Conservation (phyloP, 805 yeast species). For the Ogataea methylovora region DNA sequence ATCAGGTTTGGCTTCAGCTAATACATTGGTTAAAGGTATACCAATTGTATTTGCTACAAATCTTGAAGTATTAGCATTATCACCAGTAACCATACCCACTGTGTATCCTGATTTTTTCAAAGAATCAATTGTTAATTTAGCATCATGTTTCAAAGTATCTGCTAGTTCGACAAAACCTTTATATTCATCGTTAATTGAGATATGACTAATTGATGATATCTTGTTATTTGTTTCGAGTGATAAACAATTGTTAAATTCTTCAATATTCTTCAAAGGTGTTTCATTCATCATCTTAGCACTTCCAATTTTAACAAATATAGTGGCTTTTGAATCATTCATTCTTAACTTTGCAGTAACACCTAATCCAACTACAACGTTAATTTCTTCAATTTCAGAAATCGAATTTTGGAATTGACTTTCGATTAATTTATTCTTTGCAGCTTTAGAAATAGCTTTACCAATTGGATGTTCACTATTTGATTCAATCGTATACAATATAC, state of each 20-base stretch:
- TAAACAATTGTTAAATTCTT: slow-evolving; percentile 10
- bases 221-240: slow-evolving; percentile 4
- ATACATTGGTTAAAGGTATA: slow-evolving; percentile 54
- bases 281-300: slow-evolving; percentile 34
- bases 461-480: slow-evolving; percentile 79
- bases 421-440: slow-evolving; percentile 10
- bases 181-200: slow-evolving; percentile 49
- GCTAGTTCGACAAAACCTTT: slow-evolving; percentile 60
- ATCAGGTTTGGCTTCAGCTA: slow-evolving; percentile 69
- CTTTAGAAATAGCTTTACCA: slow-evolving; percentile 57
- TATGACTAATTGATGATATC: slow-evolving; percentile 21
- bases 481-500: slow-evolving; percentile 53
- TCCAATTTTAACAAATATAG: slow-evolving; percentile 44
- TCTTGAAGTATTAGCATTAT: slow-evolving; percentile 53
- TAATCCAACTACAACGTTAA: slow-evolving; percentile 34
- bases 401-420: neutral
- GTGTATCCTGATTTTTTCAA: slow-evolving; percentile 44
- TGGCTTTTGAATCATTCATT: slow-evolving; percentile 10
- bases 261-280: slow-evolving; percentile 10
- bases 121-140: slow-evolving; percentile 50
- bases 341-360: slow-evolving; percentile 32
- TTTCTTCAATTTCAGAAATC: slow-evolving; percentile 19
- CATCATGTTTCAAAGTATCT: slow-evolving; percentile 63
- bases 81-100: slow-evolving; percentile 91
- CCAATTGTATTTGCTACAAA: slow-evolving; percentile 62